phyloP scores from a whole-genome alignment of 1,139 yeast species.

The Pichia sp. region DNA sequence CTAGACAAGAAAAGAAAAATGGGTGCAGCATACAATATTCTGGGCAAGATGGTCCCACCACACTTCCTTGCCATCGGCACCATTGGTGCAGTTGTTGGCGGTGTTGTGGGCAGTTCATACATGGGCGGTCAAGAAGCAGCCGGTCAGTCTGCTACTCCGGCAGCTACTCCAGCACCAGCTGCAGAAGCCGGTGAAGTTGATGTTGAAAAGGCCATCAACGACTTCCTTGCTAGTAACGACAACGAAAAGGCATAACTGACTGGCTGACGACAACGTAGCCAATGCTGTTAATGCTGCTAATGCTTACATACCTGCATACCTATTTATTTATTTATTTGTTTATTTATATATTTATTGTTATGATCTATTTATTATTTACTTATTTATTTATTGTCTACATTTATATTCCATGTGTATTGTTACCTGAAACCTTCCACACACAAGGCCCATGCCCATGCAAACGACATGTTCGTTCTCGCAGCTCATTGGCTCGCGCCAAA shows the following conservation, averaged over 20 bases:
- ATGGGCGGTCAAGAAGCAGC: neutral
- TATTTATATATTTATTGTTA: neutral
- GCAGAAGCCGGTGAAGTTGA: slow-evolving; percentile 47
- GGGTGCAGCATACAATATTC: slow-evolving; percentile 58
- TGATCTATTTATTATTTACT: neutral
- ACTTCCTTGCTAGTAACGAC: slow-evolving; percentile 22
- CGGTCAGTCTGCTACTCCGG: slow-evolving; percentile 28
- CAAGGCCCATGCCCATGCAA: too few relatives aligned
- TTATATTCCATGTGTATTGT: too few relatives aligned
- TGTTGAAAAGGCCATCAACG: slow-evolving; percentile 47
- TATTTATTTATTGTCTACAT: neutral
- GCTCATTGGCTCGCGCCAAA: neutral
- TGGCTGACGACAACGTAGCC: neutral
- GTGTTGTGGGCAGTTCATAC: slow-evolving; percentile 30
- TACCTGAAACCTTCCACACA: too few relatives aligned
- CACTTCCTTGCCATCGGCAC: slow-evolving; percentile 43
- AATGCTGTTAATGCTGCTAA: too few relatives aligned
- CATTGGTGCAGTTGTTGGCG: slow-evolving; percentile 33
- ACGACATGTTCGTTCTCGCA: too few relatives aligned
- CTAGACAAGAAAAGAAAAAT: too few relatives aligned
- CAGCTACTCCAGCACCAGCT: slow-evolving; percentile 27
- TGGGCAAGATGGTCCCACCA: slow-evolving; percentile 60
- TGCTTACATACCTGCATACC: neutral
- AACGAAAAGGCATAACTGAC: slow-evolving; percentile 6
- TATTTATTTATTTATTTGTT: slow-evolving; percentile 1